Evolutionary conservation across 2,329 filamentous ascomycete genomes (phyloP).

Genomic region (Neonectria sp.): DNA sequence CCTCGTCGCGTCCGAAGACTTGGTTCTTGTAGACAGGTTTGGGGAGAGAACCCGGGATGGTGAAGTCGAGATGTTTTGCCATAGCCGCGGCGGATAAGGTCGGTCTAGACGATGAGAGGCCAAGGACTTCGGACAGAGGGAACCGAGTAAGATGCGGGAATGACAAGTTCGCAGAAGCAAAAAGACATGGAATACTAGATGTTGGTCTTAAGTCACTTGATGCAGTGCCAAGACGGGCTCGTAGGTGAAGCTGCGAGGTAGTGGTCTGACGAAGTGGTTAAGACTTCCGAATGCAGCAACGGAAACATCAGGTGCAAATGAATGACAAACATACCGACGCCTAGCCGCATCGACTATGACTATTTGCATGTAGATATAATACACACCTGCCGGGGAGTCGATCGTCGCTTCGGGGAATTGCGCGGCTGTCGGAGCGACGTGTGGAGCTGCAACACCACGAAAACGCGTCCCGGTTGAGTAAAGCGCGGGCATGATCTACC

Average conservation of each 20-base stretch:
- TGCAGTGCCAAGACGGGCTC: not conserved
- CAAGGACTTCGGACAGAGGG: not conserved
- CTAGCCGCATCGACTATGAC: not conserved
- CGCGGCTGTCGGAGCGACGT: constrained; percentile 13
- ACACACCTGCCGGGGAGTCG: not conserved
- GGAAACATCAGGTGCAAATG: not conserved
- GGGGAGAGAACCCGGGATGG: not conserved
- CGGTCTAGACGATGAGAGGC: not conserved
- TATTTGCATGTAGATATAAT: not conserved
- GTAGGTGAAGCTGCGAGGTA: not conserved
- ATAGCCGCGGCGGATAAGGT: not conserved
- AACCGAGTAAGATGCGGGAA: not conserved
- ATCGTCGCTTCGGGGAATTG: not conserved
- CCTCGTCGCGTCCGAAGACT: constrained; percentile 2
- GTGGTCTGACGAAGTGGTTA: not conserved
- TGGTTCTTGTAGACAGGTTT: constrained; percentile 5
- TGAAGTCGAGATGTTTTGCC: constrained; percentile 9
- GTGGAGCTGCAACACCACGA: not conserved
- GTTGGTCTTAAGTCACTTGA: not conserved
- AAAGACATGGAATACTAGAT: not conserved
- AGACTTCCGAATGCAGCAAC: not conserved
- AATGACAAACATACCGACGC: not conserved
- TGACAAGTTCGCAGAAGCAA: not conserved
- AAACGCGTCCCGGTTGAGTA: not conserved
- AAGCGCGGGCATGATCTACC: constrained; percentile 17